phyloP scores from a whole-genome alignment of 495 filamentous ascomycete species.

The Lasiosphaeria miniovina region DNA sequence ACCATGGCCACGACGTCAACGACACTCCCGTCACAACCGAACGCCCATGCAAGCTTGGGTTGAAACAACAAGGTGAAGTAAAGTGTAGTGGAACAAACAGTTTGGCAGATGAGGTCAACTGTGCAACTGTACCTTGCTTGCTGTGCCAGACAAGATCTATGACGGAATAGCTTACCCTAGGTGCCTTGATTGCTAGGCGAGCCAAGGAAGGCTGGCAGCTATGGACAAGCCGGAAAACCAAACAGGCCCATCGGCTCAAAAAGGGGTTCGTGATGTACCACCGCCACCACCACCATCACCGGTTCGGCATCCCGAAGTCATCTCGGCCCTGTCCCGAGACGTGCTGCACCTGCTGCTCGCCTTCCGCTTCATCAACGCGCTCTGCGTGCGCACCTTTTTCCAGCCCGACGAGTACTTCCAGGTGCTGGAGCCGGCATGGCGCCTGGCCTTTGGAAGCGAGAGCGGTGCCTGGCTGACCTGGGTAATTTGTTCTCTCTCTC shows the following conservation, averaged over 20 bases:
- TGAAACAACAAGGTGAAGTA: no score
- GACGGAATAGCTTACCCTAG: no score
- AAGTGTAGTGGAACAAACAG: no score
- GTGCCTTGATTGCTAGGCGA: no score
- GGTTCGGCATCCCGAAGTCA: slow-evolving; percentile 27
- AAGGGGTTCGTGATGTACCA: not conserved
- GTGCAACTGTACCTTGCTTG: no score
- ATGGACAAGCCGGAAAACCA: not conserved
- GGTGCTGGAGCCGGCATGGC: slow-evolving; percentile 92
- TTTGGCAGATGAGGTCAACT: no score
- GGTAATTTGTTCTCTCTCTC: slow-evolving; percentile 51
- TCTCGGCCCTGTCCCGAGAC: slow-evolving; percentile 35
- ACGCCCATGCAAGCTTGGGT: no score
- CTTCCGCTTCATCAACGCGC: slow-evolving; percentile 81
- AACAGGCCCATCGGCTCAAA: not conserved
- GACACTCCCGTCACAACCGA: no score
- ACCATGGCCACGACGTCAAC: no score
- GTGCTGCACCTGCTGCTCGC: slow-evolving; percentile 64
- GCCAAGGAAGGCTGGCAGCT: no score
- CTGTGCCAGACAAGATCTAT: no score
- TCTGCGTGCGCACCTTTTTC: slow-evolving; percentile 88
- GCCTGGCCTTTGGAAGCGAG: slow-evolving; percentile 71
- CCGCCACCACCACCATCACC: not conserved
- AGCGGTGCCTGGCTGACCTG: slow-evolving; percentile 94
- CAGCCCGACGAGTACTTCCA: slow-evolving; percentile 99